These are phyloP conservation scores for Marchantia paleacea DNA, from an alignment of 225 moss, liverwort and hornwort species.

Conservation along the genomic window DNA sequence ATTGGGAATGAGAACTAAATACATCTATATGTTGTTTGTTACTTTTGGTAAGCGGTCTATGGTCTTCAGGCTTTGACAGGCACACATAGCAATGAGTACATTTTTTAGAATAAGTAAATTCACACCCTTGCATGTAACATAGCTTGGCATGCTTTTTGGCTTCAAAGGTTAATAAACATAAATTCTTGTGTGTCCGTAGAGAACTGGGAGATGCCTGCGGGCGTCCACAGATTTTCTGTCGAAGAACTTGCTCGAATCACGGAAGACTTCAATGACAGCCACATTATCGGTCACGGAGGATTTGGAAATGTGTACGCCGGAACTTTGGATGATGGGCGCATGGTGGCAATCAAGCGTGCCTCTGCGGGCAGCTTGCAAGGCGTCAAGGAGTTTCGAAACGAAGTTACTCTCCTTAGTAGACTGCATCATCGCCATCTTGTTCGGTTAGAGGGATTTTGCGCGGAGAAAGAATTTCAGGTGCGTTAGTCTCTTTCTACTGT, in stretches of 20 bases:
- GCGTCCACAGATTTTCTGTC: constrained; percentile 35
- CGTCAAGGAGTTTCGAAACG: constrained; percentile 57
- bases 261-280: constrained; percentile 47
- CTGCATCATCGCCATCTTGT: constrained; percentile 74
- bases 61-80: too few relatives aligned
- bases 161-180: too few relatives aligned
- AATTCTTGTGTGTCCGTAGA: neutral
- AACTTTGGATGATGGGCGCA: constrained; percentile 52
- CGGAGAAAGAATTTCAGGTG: constrained; percentile 53
- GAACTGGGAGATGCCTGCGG: constrained; percentile 18
- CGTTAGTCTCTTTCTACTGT: neutral
- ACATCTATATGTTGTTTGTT: neutral
- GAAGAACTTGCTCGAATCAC: constrained; percentile 65
- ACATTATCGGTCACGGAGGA: constrained; percentile 65
- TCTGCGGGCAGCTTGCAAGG: constrained; percentile 53
- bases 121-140: too few relatives aligned
- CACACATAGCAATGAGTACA: too few relatives aligned
- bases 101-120: too few relatives aligned
- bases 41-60: neutral
- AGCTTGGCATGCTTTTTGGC: too few relatives aligned
- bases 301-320: constrained; percentile 71
- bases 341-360: constrained; percentile 67
- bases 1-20: too few relatives aligned
- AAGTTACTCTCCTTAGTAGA: constrained; percentile 58
- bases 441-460: constrained; percentile 65